Evolutionary conservation across 805 yeast species (phyloP), one percentile per base, ranked within the genome.

Genomic region (Sungouiozyma intestinalis): DNA sequence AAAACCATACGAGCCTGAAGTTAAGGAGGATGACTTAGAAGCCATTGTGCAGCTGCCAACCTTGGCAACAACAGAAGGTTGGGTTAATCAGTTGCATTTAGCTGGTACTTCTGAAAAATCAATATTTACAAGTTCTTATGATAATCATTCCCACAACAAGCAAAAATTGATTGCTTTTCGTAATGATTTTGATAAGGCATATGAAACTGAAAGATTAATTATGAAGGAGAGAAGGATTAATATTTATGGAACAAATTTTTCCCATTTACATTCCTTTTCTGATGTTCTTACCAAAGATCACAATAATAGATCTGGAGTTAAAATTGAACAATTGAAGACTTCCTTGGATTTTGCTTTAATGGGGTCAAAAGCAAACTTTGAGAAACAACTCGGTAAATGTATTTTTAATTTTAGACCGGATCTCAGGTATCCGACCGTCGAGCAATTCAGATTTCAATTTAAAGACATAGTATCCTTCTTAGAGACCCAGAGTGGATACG

Each of bases 1-100:
- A 48, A 80, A 76, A 51, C 81, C 77, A 2, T 83, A 74, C 54
- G 92, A 83, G 57, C 90, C 90, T 0, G 76, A 76, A 44, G 62
- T 72, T 14, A 65, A 64, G 18, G 73, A 66, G 24, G 55, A 64
- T 1, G 78, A 74, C 51, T 63, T 70, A 57, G 72, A 54, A 32
- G 68, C 64, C 47, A 59, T 66, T 35, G 72, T 69, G 46, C 65
- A 57, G 3, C 64, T 65, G 20, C 71, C 78, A 1, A 56, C 66
- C 21, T 63, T 77, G 35, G 73, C 77, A 1, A 66, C 68, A 1
- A 69, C 81, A 5, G 67, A 67, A 27, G 73, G 79, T 48, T 84
- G 94, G 90, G 66, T 74, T 18, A 65, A 71, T 13, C 90, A 82
- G 52, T 55, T 82, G 39, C 72, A 69, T 38, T 52, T 81, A n/a